phyloP scores from a whole-genome alignment of 106 monocot genomes.

The Allium fistulosum region DNA sequence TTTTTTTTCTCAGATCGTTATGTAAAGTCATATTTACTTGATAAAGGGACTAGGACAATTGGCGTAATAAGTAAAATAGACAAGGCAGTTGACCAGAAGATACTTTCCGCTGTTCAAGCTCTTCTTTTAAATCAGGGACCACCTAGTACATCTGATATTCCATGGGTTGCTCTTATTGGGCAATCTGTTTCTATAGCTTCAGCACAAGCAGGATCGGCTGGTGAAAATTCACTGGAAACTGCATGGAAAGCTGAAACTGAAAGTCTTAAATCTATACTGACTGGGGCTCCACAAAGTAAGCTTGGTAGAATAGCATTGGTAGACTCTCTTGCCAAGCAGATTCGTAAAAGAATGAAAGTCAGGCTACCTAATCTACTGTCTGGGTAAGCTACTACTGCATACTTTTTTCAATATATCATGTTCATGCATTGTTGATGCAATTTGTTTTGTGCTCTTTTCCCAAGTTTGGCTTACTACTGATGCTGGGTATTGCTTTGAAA shows the following conservation, averaged over 20 bases:
- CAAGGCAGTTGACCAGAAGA: constrained; percentile 78
- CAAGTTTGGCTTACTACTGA: too few species aligned
- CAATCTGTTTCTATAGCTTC: constrained; percentile 91
- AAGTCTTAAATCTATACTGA: constrained; percentile 69
- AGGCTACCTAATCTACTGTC: constrained; percentile 83
- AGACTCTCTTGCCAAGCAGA: constrained; percentile 77
- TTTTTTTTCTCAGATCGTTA: neutral
- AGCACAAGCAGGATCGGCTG: constrained; percentile 82
- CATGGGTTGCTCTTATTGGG: constrained; percentile 87
- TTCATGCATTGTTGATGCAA: neutral
- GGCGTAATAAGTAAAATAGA: constrained; percentile 93
- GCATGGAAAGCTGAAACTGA: constrained; percentile 91
- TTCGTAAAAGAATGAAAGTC: constrained; percentile 80
- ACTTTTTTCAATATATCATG: neutral
- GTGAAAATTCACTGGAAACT: constrained; percentile 80
- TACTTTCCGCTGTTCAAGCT: constrained; percentile 65
- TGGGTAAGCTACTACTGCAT: constrained; percentile 34
- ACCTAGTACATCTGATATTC: constrained; percentile 61
- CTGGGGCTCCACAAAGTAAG: constrained; percentile 71
- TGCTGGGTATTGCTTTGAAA: too few species aligned
- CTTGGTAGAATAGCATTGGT: constrained; percentile 91
- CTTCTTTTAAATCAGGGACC: constrained; percentile 75
- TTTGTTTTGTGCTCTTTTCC: too few species aligned
- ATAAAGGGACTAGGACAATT: constrained; percentile 69
- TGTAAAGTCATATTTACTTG: neutral